Evolutionary conservation across 2,329 filamentous ascomycete species (phyloP).

Genomic region (Seiridium cupressi): DNA sequence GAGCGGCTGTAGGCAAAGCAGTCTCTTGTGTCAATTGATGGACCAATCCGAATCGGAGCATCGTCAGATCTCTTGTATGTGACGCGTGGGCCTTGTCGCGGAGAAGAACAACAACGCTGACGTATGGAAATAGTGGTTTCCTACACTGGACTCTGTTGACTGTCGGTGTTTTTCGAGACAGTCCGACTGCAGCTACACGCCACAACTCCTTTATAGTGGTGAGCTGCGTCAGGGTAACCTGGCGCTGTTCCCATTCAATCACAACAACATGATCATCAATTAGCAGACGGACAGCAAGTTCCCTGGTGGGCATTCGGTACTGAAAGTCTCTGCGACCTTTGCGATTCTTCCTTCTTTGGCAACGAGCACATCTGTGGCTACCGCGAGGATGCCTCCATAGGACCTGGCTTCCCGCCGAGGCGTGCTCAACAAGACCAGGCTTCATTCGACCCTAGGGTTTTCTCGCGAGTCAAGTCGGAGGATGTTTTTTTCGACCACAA

Average conservation of each 20-base stretch:
- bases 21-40: too few relatives aligned
- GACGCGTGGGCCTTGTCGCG: too few relatives aligned
- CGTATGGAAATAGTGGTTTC: too few relatives aligned
- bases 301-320: background rate
- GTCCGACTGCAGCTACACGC: too few relatives aligned
- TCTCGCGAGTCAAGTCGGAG: background rate
- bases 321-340: background rate
- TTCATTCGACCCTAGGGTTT: background rate
- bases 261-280: constrained; percentile 3
- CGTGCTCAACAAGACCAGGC: background rate
- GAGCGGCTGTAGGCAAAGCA: too few relatives aligned
- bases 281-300: background rate
- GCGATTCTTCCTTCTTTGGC: background rate
- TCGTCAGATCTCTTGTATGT: too few relatives aligned
- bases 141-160: too few relatives aligned
- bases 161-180: too few relatives aligned
- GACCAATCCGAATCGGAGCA: too few relatives aligned
- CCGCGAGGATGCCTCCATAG: background rate
- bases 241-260: background rate
- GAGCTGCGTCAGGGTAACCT: background rate
- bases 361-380: background rate
- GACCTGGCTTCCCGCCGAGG: background rate
- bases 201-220: background rate
- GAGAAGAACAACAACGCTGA: too few relatives aligned
- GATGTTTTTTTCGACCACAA: background rate